A percentile compares a stretch with the other conserved stretches of the same genome.
Conservation (phyloP, 129 eudicot species). For the Deinandra increscens region DNA sequence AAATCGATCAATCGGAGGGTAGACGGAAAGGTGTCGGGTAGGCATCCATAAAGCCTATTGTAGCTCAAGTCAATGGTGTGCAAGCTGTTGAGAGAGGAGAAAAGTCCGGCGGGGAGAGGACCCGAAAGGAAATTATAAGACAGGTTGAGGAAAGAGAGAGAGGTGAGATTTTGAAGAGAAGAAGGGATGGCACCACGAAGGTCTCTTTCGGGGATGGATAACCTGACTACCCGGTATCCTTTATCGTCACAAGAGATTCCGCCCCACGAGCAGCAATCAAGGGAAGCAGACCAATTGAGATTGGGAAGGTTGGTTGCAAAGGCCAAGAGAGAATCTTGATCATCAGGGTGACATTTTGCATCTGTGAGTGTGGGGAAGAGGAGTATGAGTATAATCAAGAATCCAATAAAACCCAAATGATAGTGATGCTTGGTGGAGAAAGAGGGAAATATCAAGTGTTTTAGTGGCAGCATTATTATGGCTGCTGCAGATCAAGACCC, state of each 20-base stretch:
- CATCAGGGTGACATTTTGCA: slow-evolving; percentile 39
- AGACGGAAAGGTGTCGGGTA: slow-evolving; percentile 3
- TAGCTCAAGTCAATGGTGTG: slow-evolving; percentile 41
- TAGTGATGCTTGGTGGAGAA: background rate
- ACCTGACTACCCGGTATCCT: slow-evolving; percentile 30
- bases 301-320: slow-evolving; percentile 29
- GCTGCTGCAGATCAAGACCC: no score
- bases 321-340: slow-evolving; percentile 35
- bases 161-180: slow-evolving; percentile 40
- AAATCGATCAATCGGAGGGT: slow-evolving; percentile 35
- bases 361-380: slow-evolving; percentile 6
- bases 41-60: slow-evolving; percentile 41
- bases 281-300: slow-evolving; percentile 34
- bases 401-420: background rate
- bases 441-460: background rate
- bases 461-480: background rate
- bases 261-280: slow-evolving; percentile 58
- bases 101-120: slow-evolving; percentile 23
- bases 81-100: slow-evolving; percentile 1
- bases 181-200: slow-evolving; percentile 38
- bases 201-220: slow-evolving; percentile 46
- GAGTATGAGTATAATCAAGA: background rate
- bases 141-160: slow-evolving; percentile 47
- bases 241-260: slow-evolving; percentile 47
- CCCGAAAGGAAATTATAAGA: slow-evolving; percentile 50